These are phyloP conservation scores for Xylaria arbuscula DNA, from an alignment of 2,329 filamentous ascomycete species.

Conservation along the genomic window DNA sequence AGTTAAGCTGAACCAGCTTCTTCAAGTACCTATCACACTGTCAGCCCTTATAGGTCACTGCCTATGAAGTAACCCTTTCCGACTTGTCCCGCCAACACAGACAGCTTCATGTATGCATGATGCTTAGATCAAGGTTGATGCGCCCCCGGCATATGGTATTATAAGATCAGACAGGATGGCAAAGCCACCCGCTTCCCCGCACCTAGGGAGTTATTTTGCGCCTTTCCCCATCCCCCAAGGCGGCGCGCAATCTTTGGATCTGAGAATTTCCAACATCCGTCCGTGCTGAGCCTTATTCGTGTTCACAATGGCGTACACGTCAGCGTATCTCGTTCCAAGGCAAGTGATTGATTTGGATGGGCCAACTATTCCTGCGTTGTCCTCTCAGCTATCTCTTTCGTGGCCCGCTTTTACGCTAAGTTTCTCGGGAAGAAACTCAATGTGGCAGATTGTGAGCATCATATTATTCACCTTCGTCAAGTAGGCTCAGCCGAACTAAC, in stretches of 20 bases:
- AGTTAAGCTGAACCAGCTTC: background rate
- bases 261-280: background rate
- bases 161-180: background rate
- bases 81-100: background rate
- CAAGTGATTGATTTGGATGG: constrained; percentile 14
- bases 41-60: background rate
- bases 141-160: background rate
- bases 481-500: background rate
- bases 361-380: constrained; percentile 15
- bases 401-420: constrained; percentile 31
- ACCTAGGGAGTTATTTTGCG: background rate
- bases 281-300: background rate
- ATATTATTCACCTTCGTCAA: background rate
- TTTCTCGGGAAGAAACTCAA: constrained; percentile 21
- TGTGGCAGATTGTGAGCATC: constrained; percentile 21
- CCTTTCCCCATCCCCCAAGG: background rate
- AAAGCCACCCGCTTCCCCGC: constrained; percentile 1
- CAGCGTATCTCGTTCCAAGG: background rate
- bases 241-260: background rate
- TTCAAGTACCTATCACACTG: background rate
- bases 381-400: constrained; percentile 6
- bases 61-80: background rate
- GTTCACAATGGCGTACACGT: constrained; percentile 1
- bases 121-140: background rate
- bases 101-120: constrained; percentile 2